Base-by-base conservation (phyloP, 164 flowering plant species). In the Buxus sempervirens region DNA sequence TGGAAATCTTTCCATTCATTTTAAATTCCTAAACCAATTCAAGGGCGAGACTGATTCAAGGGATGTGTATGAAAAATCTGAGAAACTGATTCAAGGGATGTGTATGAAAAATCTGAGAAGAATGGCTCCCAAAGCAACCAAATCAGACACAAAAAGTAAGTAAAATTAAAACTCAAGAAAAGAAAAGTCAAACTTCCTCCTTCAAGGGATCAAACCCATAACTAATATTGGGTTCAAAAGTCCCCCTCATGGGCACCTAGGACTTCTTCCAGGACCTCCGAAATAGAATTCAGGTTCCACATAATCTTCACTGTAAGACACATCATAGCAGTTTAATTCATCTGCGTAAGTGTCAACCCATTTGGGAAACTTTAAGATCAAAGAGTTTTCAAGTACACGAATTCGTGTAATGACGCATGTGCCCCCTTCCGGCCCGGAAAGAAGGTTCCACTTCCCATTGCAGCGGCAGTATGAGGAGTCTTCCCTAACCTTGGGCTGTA, bases 371-470 rank as follows among this genome's bases (percentile, higher is more conserved):
- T 76, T 79, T 54, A 70, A 51, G 26, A 20, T 10, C 0, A 64
- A 19, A 24, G 77, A 68, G 36, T 74, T 70, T 5, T 82, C 82
- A 0, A 27, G 71, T 32, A 78, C 60, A 59, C 82, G 45, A 60
- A 81, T 60, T 6, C 75, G 58, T 20, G 16, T 64, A 12, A 81
- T 36, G 64, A 6, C 56, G 16, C 82, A 72, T 0, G 84, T 71
- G 10, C 1, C 22, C 8, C 74, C 73, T 26, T 9, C 58, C 0
- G 65, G 7, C 0, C 12, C 15, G 38, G 70, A 6, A 83, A 61
- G 27, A 64, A 75, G 0, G 41, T 1, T 62, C 89, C 87, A 69
- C 63, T 83, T 2, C 86, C 87, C 87, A 86, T 86, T 0, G 22
- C 78, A 19, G 89, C 78, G n/a, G 54, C 20, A 1, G 90, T 86